Base-by-base conservation (phyloP, 2,329 filamentous ascomycete species). In the Exophiala sideris region DNA sequence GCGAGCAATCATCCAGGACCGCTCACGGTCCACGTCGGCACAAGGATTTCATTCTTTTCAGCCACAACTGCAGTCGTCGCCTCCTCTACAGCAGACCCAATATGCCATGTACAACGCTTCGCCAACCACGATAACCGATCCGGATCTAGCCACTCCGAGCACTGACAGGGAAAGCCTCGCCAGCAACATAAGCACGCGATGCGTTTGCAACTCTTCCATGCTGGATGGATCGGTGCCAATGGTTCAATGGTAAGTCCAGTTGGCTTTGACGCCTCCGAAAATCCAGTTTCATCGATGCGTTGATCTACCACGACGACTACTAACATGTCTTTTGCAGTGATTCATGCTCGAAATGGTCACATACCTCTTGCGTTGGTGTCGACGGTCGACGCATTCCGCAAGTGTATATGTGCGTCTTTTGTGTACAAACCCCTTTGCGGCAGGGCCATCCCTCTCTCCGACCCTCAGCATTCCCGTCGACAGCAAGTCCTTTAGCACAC, bases 301-400 rank as follows among this genome's bases (percentile, higher is more conserved):
- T 20, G 18, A 36, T 38, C n/a, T 29, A 8, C 7, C 24, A 29
- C 24, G 7, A 12, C 18, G 12, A n/a, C 29, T 29, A 14, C 34
- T 57, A 40, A 46, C 14, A 40, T 44, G 24, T 21, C 9, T 35
- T 51, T 2, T 35, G 20, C 57, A 78, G 83, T 68, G 79, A 82
- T 66, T 80, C 78, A 20, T 86, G 82, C 69, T 78, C 73, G n/a
- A 82, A 84, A 61, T 85, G 80, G 78, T 71, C 82, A 29, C 83
- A 86, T 62, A 78, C 78, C 32, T 73, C 73, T 50, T 86, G 83
- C 61, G 74, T 84, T 18, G 80, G 81, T 1, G 66, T 84, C 12
- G 75, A 78, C 52, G 67, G 71, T 14, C 71, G 73, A 35, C 75
- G 73, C 49, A 67, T 78, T 18, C 68, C 73, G 8, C 73, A 74